These are phyloP conservation scores for Leccinum griseonigrum DNA, from an alignment of 1,284 basidiomycete genomes.

Conservation along the genomic window DNA sequence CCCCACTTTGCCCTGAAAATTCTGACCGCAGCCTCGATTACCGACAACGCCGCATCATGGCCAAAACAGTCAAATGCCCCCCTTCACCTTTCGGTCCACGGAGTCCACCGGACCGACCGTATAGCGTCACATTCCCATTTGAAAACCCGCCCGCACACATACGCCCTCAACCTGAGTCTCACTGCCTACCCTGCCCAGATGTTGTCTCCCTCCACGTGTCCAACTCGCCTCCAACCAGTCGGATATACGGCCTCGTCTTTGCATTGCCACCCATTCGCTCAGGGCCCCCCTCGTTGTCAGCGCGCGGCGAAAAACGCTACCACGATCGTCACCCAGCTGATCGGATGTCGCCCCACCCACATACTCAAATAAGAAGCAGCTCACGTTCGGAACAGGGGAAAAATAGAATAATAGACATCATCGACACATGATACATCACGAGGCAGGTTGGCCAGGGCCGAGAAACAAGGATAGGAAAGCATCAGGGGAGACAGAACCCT, in stretches of 20 bases:
- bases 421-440: conserved; percentile 13
- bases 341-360: conserved; percentile 10
- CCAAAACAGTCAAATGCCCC: not conserved
- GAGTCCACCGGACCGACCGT: not conserved
- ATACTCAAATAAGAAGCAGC: conserved; percentile 1
- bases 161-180: conserved; percentile 17
- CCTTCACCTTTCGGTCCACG: not conserved
- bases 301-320: conserved; percentile 18
- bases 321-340: conserved; percentile 11
- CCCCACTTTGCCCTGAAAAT: not conserved
- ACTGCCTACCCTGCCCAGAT: conserved; percentile 4
- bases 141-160: not conserved
- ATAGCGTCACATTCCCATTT: conserved; percentile 1
- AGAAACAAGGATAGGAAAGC: not conserved
- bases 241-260: conserved; percentile 8
- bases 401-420: conserved; percentile 20
- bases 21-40: conserved; percentile 2
- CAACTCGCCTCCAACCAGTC: conserved; percentile 4
- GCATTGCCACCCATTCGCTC: conserved; percentile 7
- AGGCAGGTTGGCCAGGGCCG: conserved; percentile 1
- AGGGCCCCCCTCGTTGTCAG: conserved; percentile 20
- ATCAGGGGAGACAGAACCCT: not conserved
- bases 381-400: conserved; percentile 9
- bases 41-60: not conserved
- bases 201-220: conserved; percentile 13